phyloP scores from a whole-genome alignment of 225 moss, liverwort and hornwort genomes.

The Anthoceros angustus region DNA sequence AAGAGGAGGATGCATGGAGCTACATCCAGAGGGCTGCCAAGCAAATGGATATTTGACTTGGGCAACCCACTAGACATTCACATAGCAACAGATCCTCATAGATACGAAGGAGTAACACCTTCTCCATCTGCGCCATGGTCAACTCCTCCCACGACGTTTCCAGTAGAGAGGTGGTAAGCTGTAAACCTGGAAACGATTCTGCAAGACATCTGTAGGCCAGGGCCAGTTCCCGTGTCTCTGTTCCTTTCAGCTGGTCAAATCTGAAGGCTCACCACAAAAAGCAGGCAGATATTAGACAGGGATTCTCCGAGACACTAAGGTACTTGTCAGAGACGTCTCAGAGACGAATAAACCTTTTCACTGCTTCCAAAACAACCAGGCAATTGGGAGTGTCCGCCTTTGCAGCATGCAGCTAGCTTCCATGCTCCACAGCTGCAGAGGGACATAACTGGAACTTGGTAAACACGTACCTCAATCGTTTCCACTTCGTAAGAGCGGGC shows the following conservation, averaged over 20 bases:
- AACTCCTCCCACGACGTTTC: slow-evolving; percentile 9
- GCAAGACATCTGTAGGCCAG: slow-evolving; percentile 5
- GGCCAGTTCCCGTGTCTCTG: slow-evolving; percentile 5
- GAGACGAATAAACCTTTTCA: not conserved
- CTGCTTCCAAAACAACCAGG: not conserved
- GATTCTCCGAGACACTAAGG: not conserved
- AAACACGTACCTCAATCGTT: not conserved
- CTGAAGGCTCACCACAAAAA: not conserved
- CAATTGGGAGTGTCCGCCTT: too few species aligned
- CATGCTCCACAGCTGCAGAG: not conserved
- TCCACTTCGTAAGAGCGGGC: slow-evolving; percentile 7
- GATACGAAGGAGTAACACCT: not conserved
- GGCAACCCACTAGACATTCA: too few species aligned
- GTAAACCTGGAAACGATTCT: not conserved
- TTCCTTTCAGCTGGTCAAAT: slow-evolving; percentile 8
- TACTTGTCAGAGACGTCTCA: too few species aligned
- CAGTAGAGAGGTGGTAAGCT: slow-evolving; percentile 3
- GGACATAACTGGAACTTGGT: not conserved
- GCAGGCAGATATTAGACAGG: not conserved
- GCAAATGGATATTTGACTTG: not conserved
- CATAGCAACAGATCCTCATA: not conserved
- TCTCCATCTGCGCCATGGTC: slow-evolving; percentile 6
- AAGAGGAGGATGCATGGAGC: too few species aligned
- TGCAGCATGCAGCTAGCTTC: not conserved
- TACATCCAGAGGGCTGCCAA: not conserved